Percentiles rank a stretch among this genome's conserved stretches.
Evolutionary conservation across 2,329 filamentous ascomycete species (phyloP).

Genomic region (Aspergillus novoparasiticus): DNA sequence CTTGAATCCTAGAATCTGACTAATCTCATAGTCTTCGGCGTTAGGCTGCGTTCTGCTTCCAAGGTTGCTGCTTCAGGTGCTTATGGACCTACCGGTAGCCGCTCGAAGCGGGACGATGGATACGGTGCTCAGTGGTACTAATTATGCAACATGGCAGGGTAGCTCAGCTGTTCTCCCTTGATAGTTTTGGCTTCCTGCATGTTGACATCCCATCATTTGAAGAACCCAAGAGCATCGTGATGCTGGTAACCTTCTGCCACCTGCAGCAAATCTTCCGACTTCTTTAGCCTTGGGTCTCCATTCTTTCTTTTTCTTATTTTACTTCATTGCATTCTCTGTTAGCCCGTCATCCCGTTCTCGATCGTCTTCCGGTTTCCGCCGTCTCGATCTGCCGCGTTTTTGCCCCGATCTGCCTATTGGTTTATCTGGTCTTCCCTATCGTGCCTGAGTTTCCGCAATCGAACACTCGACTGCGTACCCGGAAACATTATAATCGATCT

Average conservation of each 20-base stretch:
- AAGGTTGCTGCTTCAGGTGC: conserved; percentile 63
- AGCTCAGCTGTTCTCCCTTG: conserved; percentile 27
- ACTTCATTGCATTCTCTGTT: conserved; percentile 37
- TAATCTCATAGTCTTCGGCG: conserved; percentile 81
- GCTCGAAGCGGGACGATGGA: conserved; percentile 58
- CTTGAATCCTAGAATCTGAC: conserved; percentile 72
- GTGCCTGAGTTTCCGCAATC: conserved; percentile 11
- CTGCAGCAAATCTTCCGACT: conserved; percentile 37
- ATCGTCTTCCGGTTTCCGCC: conserved; percentile 36
- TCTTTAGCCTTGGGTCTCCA: conserved; percentile 36
- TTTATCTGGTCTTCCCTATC: conserved; percentile 10
- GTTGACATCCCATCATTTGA: conserved; percentile 30
- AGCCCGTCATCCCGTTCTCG: conserved; percentile 39
- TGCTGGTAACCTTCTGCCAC: conserved; percentile 31
- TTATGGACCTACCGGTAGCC: conserved; percentile 51
- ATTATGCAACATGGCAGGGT: conserved; percentile 37
- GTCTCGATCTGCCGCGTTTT: conserved; percentile 35
- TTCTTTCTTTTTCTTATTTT: conserved; percentile 30
- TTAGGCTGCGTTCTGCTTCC: conserved; percentile 82
- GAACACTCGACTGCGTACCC: conserved; percentile 13
- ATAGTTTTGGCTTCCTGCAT: conserved; percentile 29
- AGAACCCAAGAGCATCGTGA: conserved; percentile 33
- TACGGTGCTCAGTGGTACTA: conserved; percentile 52
- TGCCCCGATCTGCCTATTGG: conserved; percentile 21
- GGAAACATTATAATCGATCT: conserved; percentile 13